Conservation (phyloP, 208 protist genomes). For the Leptomonas seymouri region DNA sequence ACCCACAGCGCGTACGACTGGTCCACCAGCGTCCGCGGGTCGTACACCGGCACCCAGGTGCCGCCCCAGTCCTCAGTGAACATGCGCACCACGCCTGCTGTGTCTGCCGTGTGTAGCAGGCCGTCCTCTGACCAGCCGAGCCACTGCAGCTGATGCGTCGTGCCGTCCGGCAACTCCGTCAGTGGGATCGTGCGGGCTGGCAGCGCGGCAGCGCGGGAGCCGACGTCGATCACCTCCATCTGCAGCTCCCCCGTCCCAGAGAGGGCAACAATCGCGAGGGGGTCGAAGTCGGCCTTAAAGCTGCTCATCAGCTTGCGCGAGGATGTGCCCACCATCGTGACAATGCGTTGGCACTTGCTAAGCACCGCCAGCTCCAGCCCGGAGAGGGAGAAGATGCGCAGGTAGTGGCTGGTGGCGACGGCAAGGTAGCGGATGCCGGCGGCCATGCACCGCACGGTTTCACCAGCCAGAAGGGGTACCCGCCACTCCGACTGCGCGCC, state of each 20-base stretch:
- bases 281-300: slow-evolving; percentile 72
- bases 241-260: slow-evolving; percentile 45
- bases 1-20: slow-evolving; percentile 46
- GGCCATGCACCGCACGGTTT: slow-evolving; percentile 83
- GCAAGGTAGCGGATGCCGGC: slow-evolving; percentile 74
- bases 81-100: slow-evolving; percentile 83
- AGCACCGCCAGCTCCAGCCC: slow-evolving; percentile 84
- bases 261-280: slow-evolving; percentile 69
- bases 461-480: slow-evolving; percentile 57
- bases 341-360: slow-evolving; percentile 76
- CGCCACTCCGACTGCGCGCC: slow-evolving; percentile 86
- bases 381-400: slow-evolving; percentile 84
- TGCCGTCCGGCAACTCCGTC: slow-evolving; percentile 49
- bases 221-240: slow-evolving; percentile 82
- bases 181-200: slow-evolving; percentile 55
- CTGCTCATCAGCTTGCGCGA: slow-evolving; percentile 58
- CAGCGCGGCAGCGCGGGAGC: slow-evolving; percentile 45
- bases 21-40: slow-evolving; percentile 60
- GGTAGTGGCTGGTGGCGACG: slow-evolving; percentile 76
- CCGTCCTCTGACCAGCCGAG: slow-evolving; percentile 89
- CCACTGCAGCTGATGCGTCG: slow-evolving; percentile 82
- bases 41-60: slow-evolving; percentile 81
- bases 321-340: slow-evolving; percentile 83
- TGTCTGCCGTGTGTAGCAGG: slow-evolving; percentile 80
- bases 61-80: slow-evolving; percentile 82